These are phyloP conservation scores for Amesomyces nigricolor DNA, from an alignment of 2,329 filamentous ascomycete species.

Conservation along the genomic window DNA sequence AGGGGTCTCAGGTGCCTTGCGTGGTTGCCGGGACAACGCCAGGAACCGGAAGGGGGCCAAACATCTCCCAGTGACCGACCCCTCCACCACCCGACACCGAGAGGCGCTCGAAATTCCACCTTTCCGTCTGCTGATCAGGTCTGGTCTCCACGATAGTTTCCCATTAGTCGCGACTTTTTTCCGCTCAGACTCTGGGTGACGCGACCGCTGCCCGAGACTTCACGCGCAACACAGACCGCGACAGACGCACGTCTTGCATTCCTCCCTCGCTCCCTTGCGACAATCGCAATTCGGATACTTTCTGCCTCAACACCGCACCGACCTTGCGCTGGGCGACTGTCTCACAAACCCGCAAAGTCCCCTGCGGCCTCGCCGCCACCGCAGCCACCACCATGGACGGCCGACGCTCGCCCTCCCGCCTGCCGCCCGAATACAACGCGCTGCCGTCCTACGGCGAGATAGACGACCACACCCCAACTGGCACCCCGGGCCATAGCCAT, in stretches of 20 bases:
- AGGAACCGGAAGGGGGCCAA: neutral
- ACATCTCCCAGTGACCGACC: conserved; percentile 7
- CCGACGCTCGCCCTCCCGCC: conserved; percentile 45
- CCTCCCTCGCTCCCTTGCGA: neutral
- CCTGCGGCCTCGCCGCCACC: conserved; percentile 6
- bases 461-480: conserved; percentile 39
- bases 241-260: neutral
- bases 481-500: conserved; percentile 35
- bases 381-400: conserved; percentile 40
- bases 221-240: too few species aligned
- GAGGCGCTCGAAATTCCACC: conserved; percentile 9
- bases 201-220: neutral
- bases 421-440: conserved; percentile 52
- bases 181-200: neutral
- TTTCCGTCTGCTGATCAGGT: neutral
- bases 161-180: neutral
- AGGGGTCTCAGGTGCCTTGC: neutral
- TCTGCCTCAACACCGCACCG: neutral
- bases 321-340: conserved; percentile 4
- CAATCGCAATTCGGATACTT: conserved; percentile 2
- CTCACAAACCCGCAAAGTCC: conserved; percentile 10
- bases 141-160: conserved; percentile 1
- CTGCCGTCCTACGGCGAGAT: conserved; percentile 54
- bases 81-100: conserved; percentile 1
- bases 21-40: conserved; percentile 13